Evolutionary conservation across 2,329 filamentous ascomycete species (phyloP).

Genomic region (Claviceps capensis): DNA sequence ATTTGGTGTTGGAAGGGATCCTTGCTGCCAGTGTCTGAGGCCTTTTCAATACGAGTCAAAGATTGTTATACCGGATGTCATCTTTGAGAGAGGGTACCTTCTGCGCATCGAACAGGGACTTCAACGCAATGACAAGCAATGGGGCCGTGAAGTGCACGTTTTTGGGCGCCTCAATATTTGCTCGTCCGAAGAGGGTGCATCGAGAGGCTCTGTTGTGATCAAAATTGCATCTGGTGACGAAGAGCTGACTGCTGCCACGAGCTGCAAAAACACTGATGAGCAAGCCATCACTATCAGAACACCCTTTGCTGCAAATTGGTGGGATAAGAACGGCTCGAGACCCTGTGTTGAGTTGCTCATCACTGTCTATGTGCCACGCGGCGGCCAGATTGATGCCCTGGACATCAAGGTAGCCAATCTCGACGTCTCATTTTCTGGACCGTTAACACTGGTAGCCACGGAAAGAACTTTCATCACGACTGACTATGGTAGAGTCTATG

Average conservation of each 20-base stretch:
- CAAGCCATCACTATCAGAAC: slow-evolving; percentile 29
- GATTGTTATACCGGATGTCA: slow-evolving; percentile 12
- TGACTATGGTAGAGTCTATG: slow-evolving; percentile 19
- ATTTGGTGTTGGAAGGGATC: slow-evolving; percentile 3
- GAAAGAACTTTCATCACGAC: slow-evolving; percentile 20
- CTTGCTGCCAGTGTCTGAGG: too few relatives aligned
- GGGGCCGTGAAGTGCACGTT: slow-evolving; percentile 21
- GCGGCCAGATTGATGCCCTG: slow-evolving; percentile 24
- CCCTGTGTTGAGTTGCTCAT: slow-evolving; percentile 18
- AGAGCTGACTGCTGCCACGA: slow-evolving; percentile 19
- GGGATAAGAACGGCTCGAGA: slow-evolving; percentile 10
- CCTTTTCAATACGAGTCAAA: background rate
- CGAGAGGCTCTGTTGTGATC: slow-evolving; percentile 26
- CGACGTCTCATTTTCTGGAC: slow-evolving; percentile 25
- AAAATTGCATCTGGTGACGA: slow-evolving; percentile 33
- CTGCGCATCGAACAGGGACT: slow-evolving; percentile 28
- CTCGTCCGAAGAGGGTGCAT: slow-evolving; percentile 17
- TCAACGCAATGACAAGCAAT: slow-evolving; percentile 9
- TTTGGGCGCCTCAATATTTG: slow-evolving; percentile 33
- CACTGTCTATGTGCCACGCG: slow-evolving; percentile 32
- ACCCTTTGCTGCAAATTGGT: slow-evolving; percentile 22
- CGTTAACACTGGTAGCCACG: slow-evolving; percentile 22
- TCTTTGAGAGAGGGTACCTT: slow-evolving; percentile 20
- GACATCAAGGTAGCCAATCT: slow-evolving; percentile 24
- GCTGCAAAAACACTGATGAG: slow-evolving; percentile 10